Percentiles rank a stretch among this genome's conserved stretches.
Conservation (phyloP, 805 yeast species). For the Barnettozyma californica region DNA sequence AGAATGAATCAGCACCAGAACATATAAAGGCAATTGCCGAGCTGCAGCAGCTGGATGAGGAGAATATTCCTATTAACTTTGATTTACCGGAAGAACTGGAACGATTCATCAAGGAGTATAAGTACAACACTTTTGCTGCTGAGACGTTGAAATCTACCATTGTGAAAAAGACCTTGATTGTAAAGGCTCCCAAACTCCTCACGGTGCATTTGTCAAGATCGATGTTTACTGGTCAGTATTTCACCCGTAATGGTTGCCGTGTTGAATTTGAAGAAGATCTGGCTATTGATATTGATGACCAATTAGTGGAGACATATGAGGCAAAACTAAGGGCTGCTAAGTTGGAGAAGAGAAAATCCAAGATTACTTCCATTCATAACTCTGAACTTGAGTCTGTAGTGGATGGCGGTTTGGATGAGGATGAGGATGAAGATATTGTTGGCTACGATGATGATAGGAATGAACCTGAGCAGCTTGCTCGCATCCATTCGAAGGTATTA, state of each 20-base stretch:
- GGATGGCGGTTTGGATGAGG: slow-evolving; percentile 12
- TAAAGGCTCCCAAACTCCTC: slow-evolving; percentile 64
- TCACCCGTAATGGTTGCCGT: slow-evolving; percentile 69
- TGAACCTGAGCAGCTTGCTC: slow-evolving; percentile 20
- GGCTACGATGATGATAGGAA: slow-evolving; percentile 25
- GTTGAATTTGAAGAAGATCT: slow-evolving; percentile 57
- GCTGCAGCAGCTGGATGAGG: slow-evolving; percentile 29
- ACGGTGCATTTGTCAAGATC: slow-evolving; percentile 87
- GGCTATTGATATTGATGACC: slow-evolving; percentile 42
- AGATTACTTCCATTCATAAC: neutral
- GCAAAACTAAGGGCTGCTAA: slow-evolving; percentile 22
- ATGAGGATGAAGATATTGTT: slow-evolving; percentile 55
- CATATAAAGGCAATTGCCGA: slow-evolving; percentile 30
- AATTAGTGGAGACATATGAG: slow-evolving; percentile 25
- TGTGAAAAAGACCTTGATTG: slow-evolving; percentile 55
- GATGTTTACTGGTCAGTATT: slow-evolving; percentile 58
- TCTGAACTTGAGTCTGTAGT: slow-evolving; percentile 6
- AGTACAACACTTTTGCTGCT: slow-evolving; percentile 38
- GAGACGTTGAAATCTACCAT: slow-evolving; percentile 56
- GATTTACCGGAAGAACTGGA: slow-evolving; percentile 52
- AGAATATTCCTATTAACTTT: slow-evolving; percentile 50
- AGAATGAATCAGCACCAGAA: slow-evolving; percentile 19
- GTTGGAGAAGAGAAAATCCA: slow-evolving; percentile 16
- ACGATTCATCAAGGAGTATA: slow-evolving; percentile 42
- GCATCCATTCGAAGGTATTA: slow-evolving; percentile 23